These are phyloP conservation scores for Heterobasidion parviporum DNA, from an alignment of 1,284 basidiomycete genomes.

Conservation along the genomic window DNA sequence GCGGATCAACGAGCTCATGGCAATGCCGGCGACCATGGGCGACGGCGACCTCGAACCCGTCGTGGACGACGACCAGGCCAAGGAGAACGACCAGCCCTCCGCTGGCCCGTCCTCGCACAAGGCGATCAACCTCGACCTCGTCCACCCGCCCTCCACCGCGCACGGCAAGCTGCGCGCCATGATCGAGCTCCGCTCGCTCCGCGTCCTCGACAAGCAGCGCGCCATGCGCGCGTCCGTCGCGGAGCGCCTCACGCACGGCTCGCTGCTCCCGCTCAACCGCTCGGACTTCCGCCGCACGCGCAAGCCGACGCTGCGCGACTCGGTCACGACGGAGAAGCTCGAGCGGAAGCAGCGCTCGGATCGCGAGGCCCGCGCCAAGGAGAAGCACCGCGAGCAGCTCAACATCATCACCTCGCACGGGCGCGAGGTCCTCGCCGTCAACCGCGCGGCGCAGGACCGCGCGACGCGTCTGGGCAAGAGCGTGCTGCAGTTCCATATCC, in stretches of 20 bases:
- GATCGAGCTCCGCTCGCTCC: constrained; percentile 93
- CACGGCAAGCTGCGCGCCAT: constrained; percentile 84
- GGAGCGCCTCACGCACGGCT: constrained; percentile 82
- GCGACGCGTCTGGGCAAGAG: constrained; percentile 80
- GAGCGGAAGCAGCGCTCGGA: constrained; percentile 92
- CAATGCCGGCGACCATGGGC: constrained; percentile 76
- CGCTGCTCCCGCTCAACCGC: constrained; percentile 88
- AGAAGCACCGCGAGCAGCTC: constrained; percentile 95
- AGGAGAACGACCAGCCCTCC: constrained; percentile 35
- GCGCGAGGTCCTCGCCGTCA: constrained; percentile 59
- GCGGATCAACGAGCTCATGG: constrained; percentile 85
- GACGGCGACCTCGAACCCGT: constrained; percentile 63
- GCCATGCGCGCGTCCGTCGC: constrained; percentile 82
- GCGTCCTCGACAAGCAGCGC: constrained; percentile 86
- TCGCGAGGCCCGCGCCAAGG: constrained; percentile 89
- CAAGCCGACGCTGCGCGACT: constrained; percentile 86
- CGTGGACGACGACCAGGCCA: constrained; percentile 40
- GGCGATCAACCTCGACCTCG: constrained; percentile 18
- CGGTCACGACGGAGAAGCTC: constrained; percentile 82
- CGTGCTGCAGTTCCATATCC: constrained; percentile 79
- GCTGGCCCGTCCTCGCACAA: constrained; percentile 18
- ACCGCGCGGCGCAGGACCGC: constrained; percentile 66
- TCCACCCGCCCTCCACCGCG: constrained; percentile 46
- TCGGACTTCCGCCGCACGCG: constrained; percentile 85
- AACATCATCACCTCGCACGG: constrained; percentile 85